Percentiles rank a stretch among this genome's conserved stretches.
Conservation (phyloP, 768 basidiomycete species). For the Psilocybe cubensis region DNA sequence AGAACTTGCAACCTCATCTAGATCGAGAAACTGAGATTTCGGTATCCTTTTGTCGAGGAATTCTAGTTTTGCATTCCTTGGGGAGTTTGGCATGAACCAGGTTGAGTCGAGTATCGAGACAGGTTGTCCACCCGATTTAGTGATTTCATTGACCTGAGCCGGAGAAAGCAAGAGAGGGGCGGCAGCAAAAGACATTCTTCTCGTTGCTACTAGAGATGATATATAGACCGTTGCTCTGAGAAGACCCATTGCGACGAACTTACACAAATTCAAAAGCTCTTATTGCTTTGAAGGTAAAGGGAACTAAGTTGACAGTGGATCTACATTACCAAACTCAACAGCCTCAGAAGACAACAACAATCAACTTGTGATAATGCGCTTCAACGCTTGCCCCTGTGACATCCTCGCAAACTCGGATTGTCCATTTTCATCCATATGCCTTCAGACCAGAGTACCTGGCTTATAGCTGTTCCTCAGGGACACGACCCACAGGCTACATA, state of each 20-base stretch:
- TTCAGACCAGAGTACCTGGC: constrained; percentile 95
- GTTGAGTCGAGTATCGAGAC: constrained; percentile 71
- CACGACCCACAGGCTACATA: constrained; percentile 80
- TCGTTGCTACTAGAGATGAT: constrained; percentile 15
- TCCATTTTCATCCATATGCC: too few relatives aligned
- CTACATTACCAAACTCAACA: background rate
- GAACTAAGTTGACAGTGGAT: background rate
- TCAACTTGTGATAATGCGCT: constrained; percentile 25
- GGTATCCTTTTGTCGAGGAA: constrained; percentile 71
- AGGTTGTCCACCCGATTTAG: constrained; percentile 32
- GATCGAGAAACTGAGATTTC: constrained; percentile 72
- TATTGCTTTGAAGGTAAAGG: background rate
- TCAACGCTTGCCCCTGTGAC: constrained; percentile 15
- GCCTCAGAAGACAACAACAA: constrained; percentile 21
- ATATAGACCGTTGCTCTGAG: constrained; percentile 9
- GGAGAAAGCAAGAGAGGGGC: constrained; percentile 60
- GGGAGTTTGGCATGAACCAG: constrained; percentile 94
- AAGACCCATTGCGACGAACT: constrained; percentile 16
- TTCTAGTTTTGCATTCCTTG: constrained; percentile 72
- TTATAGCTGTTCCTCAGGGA: constrained; percentile 84
- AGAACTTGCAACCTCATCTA: constrained; percentile 76
- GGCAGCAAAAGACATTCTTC: constrained; percentile 41
- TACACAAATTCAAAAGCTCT: background rate
- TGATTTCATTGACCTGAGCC: constrained; percentile 41
- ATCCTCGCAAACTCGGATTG: too few relatives aligned